phyloP scores from a whole-genome alignment of 2,329 filamentous ascomycete species.

The Pyricularia grisea region DNA sequence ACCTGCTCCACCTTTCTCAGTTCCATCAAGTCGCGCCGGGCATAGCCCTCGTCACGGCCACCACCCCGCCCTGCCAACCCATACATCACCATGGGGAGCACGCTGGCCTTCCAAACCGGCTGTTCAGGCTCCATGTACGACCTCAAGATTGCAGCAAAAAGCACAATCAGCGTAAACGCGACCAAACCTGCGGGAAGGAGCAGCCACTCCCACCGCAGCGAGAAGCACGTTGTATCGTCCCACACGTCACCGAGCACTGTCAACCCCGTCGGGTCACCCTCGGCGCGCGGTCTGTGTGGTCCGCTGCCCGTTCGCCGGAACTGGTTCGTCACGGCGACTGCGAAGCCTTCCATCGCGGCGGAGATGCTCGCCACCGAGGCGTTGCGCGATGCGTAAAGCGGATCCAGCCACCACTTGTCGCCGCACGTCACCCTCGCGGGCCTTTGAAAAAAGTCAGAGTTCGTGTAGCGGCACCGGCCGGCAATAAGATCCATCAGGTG shows the following conservation, averaged over 20 bases:
- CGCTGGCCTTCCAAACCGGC: slow-evolving; percentile 1
- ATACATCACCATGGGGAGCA: background rate
- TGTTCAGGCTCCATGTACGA: slow-evolving; percentile 2
- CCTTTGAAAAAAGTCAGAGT: background rate
- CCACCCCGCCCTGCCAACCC: background rate
- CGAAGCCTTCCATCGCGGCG: background rate
- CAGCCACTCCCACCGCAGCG: background rate
- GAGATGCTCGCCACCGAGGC: background rate
- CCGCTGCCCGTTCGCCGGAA: background rate
- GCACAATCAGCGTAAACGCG: background rate
- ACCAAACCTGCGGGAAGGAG: background rate
- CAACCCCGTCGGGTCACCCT: background rate
- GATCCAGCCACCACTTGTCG: background rate
- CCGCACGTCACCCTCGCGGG: background rate
- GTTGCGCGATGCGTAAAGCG: background rate
- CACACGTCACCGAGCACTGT: background rate
- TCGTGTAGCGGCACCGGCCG: background rate
- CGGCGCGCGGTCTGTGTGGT: background rate
- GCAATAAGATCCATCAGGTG: background rate
- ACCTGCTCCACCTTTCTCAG: background rate
- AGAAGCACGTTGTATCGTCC: background rate
- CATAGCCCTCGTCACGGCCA: background rate
- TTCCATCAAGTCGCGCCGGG: background rate
- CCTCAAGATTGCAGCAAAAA: background rate
- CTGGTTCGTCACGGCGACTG: background rate